A percentile compares a stretch with the other conserved stretches of the same genome.
Evolutionary conservation across 208 protist genomes (phyloP).

Genomic region (Trypanosoma cruzi): DNA sequence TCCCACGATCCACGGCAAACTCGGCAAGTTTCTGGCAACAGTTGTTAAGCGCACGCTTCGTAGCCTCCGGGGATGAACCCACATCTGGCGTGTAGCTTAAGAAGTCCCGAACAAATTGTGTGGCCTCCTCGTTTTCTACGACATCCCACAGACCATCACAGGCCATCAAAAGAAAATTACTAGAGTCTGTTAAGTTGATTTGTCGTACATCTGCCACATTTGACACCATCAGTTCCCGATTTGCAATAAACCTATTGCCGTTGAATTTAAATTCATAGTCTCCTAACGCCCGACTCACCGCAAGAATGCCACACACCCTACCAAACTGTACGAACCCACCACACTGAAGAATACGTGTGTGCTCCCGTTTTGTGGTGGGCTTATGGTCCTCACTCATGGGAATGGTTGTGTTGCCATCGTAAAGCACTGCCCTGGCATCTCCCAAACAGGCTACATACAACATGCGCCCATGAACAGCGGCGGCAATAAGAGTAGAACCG

Average conservation of each 20-base stretch:
- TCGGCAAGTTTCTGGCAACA: constrained; percentile 83
- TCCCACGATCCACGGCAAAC: constrained; percentile 79
- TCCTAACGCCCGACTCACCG: constrained; percentile 89
- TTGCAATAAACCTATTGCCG: constrained; percentile 28
- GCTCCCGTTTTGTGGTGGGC: constrained; percentile 71
- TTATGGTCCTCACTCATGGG: constrained; percentile 94
- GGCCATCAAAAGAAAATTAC: constrained; percentile 76
- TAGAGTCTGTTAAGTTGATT: constrained; percentile 72
- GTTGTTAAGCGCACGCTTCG: constrained; percentile 62
- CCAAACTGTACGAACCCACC: constrained; percentile 92
- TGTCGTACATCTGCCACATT: constrained; percentile 81
- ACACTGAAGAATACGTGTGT: constrained; percentile 71
- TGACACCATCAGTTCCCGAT: constrained; percentile 72
- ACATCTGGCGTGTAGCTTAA: constrained; percentile 76
- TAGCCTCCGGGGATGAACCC: constrained; percentile 44
- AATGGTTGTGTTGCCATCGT: constrained; percentile 73
- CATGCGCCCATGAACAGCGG: constrained; percentile 71
- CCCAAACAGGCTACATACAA: constrained; percentile 89
- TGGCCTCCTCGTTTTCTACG: constrained; percentile 82
- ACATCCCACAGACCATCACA: constrained; percentile 93
- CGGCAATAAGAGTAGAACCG: constrained; percentile 73
- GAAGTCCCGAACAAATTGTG: constrained; percentile 77
- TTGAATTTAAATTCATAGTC: constrained; percentile 93
- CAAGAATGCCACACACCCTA: constrained; percentile 91
- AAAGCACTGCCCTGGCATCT: constrained; percentile 86